These are phyloP conservation scores for Fraxinus velutina DNA, from an alignment of 305 asterid genomes.

Conservation along the genomic window DNA sequence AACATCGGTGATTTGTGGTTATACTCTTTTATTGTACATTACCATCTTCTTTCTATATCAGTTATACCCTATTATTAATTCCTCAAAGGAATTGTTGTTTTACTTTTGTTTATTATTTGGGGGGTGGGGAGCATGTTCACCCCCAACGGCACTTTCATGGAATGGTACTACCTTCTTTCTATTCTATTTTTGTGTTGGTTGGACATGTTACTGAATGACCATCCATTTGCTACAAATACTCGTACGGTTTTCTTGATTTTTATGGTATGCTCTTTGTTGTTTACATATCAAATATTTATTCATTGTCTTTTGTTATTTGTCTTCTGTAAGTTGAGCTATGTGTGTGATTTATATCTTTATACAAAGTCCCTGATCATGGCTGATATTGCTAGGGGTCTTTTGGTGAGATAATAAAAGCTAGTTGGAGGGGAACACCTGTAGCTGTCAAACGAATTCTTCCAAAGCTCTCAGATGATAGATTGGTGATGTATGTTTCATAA, in stretches of 20 bases:
- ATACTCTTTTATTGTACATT: background rate
- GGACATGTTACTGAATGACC: background rate
- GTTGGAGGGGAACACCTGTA: constrained; percentile 97
- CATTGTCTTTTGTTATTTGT: background rate
- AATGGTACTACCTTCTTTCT: background rate
- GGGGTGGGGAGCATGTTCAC: background rate
- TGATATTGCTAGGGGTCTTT: constrained; percentile 78
- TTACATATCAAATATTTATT: background rate
- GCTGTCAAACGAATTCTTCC: constrained; percentile 98
- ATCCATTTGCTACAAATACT: background rate
- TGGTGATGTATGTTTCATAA: constrained; percentile 68
- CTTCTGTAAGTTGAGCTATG: constrained; percentile 1
- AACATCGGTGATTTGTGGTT: background rate
- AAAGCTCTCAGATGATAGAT: constrained; percentile 88
- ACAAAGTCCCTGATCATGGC: constrained; percentile 30
- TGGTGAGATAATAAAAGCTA: constrained; percentile 90
- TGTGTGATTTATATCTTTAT: constrained; percentile 7
- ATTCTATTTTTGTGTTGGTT: background rate
- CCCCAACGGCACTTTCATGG: background rate
- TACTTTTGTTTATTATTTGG: background rate
- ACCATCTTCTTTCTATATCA: background rate
- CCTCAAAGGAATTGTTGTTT: background rate
- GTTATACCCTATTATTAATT: background rate
- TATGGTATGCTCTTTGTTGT: background rate
- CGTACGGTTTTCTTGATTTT: background rate